Percentiles rank a stretch among this genome's conserved stretches.
Evolutionary conservation across 169 alveolate species (phyloP).

Genomic region (Eimeria zaria): DNA sequence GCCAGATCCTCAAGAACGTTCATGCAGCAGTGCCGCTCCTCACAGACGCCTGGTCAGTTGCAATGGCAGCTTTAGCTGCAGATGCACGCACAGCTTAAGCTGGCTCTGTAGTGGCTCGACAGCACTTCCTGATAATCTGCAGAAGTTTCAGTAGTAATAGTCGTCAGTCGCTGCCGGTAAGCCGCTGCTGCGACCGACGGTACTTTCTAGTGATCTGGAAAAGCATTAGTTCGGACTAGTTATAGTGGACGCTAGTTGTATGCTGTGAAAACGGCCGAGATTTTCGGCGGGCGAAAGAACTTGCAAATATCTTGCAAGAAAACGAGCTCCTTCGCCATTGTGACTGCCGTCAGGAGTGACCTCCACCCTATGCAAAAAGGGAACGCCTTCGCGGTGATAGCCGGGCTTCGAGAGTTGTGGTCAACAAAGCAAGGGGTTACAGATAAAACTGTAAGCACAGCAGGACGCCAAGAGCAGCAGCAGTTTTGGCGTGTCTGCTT

Average conservation of each 20-base stretch:
- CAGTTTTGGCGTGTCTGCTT: neutral
- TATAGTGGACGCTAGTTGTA: too few species aligned
- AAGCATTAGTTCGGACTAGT: neutral
- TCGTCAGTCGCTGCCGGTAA: neutral
- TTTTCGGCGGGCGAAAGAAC: too few species aligned
- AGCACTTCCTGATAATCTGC: neutral
- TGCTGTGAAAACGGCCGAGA: neutral
- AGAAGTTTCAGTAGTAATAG: neutral
- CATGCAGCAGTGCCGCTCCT: constrained; percentile 42
- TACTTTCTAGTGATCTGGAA: neutral
- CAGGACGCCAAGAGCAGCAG: neutral
- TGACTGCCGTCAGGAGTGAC: constrained; percentile 47
- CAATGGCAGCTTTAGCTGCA: constrained; percentile 11
- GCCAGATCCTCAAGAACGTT: constrained; percentile 44
- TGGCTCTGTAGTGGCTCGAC: neutral
- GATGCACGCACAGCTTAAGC: neutral
- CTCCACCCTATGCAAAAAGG: neutral
- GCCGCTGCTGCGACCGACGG: neutral
- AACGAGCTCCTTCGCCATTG: neutral
- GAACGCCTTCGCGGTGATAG: neutral
- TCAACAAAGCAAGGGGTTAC: neutral
- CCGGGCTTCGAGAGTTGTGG: neutral
- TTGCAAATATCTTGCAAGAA: neutral
- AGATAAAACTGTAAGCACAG: constrained; percentile 4
- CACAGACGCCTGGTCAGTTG: constrained; percentile 65